Evolutionary conservation across 176 grass and related monocot genomes (phyloP).

Genomic region (Oryza punctata): DNA sequence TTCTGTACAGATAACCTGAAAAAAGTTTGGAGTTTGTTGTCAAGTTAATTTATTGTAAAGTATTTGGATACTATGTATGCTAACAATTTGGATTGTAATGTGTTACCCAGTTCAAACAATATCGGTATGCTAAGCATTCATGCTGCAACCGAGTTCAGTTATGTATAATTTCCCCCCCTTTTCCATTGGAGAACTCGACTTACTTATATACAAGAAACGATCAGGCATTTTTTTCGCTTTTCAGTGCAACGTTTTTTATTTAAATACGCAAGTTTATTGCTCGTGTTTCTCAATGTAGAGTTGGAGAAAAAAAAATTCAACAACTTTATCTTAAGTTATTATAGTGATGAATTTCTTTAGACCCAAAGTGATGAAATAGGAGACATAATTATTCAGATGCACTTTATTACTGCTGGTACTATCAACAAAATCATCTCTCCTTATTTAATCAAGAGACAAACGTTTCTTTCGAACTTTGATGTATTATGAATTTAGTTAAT

Average conservation of each 20-base stretch:
- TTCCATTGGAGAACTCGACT: neutral
- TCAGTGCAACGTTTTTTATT: neutral
- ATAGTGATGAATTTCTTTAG: neutral
- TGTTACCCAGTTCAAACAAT: neutral
- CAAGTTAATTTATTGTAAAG: neutral
- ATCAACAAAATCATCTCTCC: no score
- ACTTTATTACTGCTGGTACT: neutral
- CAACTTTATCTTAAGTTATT: neutral
- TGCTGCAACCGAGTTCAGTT: neutral
- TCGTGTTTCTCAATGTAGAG: neutral
- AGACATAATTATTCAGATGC: neutral
- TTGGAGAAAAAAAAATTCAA: neutral
- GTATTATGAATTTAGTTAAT: neutral
- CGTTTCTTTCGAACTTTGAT: no score
- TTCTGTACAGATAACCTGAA: conserved; percentile 4
- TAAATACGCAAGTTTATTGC: neutral
- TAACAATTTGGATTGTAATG: neutral
- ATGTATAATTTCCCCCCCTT: neutral
- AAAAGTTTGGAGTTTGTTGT: neutral
- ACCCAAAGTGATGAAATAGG: neutral
- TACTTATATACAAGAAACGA: neutral
- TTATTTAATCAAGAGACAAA: no score
- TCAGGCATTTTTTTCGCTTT: neutral
- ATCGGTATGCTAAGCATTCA: neutral
- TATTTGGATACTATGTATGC: neutral